phyloP scores from a whole-genome alignment of 148 eudicot genomes.

The Rhododendron griersonianum region DNA sequence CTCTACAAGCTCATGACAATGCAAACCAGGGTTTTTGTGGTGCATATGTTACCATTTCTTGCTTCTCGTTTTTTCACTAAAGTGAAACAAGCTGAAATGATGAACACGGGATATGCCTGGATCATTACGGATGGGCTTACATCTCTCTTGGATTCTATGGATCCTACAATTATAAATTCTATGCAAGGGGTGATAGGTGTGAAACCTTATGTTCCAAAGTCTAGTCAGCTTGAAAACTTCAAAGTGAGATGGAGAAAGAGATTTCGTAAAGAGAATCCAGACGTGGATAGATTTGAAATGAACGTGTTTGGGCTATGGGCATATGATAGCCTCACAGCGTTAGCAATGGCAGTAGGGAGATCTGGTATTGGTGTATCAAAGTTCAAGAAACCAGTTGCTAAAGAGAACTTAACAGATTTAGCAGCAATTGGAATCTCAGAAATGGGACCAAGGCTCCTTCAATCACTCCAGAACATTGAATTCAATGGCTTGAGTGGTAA shows the following conservation, averaged over 20 bases:
- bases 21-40: constrained; percentile 64
- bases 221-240: constrained; percentile 31
- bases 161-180: constrained; percentile 21
- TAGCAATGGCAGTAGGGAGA: constrained; percentile 49
- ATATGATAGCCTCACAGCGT: constrained; percentile 47
- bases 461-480: constrained; percentile 21
- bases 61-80: constrained; percentile 44
- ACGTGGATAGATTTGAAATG: constrained; percentile 17
- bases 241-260: constrained; percentile 36
- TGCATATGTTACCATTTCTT: constrained; percentile 44
- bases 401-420: constrained; percentile 26
- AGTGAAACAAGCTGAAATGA: constrained; percentile 58
- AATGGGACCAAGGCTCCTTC: constrained; percentile 37
- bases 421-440: constrained; percentile 39
- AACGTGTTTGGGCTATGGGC: constrained; percentile 53
- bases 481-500: constrained; percentile 62
- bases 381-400: constrained; percentile 16
- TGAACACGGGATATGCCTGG: constrained; percentile 68
- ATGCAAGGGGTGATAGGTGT: constrained; percentile 75
- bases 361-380: constrained; percentile 11
- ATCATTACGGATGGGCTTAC: constrained; percentile 48
- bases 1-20: constrained; percentile 44
- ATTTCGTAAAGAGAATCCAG: constrained; percentile 36
- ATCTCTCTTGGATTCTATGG: constrained; percentile 33
- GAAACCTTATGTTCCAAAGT: constrained; percentile 36